Evolutionary conservation across 148 eudicot genomes (phyloP), one percentile per base, ranked within the genome.

Genomic region (Vaccinium myrtillus): DNA sequence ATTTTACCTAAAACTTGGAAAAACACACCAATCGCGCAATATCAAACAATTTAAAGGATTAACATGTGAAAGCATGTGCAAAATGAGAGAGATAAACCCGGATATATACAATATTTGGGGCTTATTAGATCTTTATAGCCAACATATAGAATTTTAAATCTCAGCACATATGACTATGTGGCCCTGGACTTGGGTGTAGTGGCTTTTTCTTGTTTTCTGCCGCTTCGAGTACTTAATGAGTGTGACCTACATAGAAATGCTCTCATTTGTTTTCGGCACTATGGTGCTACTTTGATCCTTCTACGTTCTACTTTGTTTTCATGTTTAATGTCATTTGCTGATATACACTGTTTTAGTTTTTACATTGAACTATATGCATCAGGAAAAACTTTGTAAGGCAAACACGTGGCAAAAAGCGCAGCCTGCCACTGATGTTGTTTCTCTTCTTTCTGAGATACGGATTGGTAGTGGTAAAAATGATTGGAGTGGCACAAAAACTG

Each of bases 341-440:
- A 54, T 78, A n/a, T 75, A 16, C 58, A 12, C 13, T 70, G 10
- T 54, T 4, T 7, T 78, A 13, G 12, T 49, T 51, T 1, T 54
- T 50, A 54, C 2, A 32, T 80, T 77, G 43, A 30, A 69, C 21
- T 54, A 1, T 83, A 23, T 27, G 83, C 88, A 78, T 63, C 95
- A 97, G 99, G 99, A 97, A 90, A 95, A 92, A 90, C 95, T 97
- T 82, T 95, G 98, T 85, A 94, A 93, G 89, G 95, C 98, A 82
- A 94, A 91, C 85, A 86, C 92, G 77, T 87, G 88, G 89, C 95
- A 95, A 86, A 94, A 93, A 89, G 90, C 95, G 71, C 95, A 93
- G 88, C 95, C 98, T 80, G 90, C 98, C 49, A 90, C 98, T 30
- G 98, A 97, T 89, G 96, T 97, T 32, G 95, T 97, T 83, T 93